Evolutionary conservation across 176 grass and related monocot species (phyloP).

Genomic region (Raddia distichophylla): DNA sequence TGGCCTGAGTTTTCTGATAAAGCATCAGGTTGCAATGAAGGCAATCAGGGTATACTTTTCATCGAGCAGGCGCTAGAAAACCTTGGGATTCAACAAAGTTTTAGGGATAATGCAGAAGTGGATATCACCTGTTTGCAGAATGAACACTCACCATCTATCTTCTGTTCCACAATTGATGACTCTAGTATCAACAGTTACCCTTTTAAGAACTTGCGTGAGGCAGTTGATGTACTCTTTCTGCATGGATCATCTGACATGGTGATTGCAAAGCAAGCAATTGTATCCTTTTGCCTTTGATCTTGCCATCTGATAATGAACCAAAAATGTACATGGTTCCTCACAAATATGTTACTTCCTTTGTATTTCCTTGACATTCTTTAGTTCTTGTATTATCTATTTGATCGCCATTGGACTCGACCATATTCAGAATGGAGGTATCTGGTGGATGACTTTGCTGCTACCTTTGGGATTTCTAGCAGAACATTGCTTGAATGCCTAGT

Average conservation of each 20-base stretch:
- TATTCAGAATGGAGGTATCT: constrained; percentile 85
- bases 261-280: constrained; percentile 92
- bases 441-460: constrained; percentile 84
- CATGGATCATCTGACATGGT: constrained; percentile 82
- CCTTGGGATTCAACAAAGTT: constrained; percentile 66
- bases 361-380: constrained; percentile 60
- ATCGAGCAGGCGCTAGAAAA: constrained; percentile 91
- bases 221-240: constrained; percentile 83
- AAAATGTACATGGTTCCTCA: constrained; percentile 22
- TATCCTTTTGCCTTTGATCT: constrained; percentile 63
- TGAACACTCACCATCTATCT: constrained; percentile 60
- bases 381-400: constrained; percentile 98
- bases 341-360: constrained; percentile 23
- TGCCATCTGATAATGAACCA: constrained; percentile 36
- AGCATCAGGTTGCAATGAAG: constrained; percentile 35
- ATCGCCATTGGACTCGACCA: constrained; percentile 79
- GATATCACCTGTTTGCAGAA: constrained; percentile 63
- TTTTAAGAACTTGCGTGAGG: constrained; percentile 72
- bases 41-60: constrained; percentile 59
- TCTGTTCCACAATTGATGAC: constrained; percentile 64
- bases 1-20: constrained; percentile 69
- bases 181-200: constrained; percentile 61
- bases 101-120: constrained; percentile 40
- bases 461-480: constrained; percentile 67
- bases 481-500: constrained; percentile 75